phyloP scores from a whole-genome alignment of 2,329 filamentous ascomycete genomes.

The Colletotrichum spinosum region DNA sequence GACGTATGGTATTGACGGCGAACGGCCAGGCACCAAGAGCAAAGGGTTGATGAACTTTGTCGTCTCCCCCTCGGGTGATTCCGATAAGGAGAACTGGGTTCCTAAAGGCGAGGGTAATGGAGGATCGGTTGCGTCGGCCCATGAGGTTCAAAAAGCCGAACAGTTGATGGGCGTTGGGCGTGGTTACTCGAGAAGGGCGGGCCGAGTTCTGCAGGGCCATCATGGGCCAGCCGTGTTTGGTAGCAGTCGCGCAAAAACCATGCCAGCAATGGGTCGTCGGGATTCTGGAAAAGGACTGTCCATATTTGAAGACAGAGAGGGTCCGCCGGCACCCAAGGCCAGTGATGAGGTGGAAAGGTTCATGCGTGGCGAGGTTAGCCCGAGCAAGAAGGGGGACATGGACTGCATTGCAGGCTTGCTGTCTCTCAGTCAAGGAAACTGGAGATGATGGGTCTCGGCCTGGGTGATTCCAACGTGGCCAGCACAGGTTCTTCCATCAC shows the following conservation, averaged over 20 bases:
- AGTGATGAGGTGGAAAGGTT: conserved; percentile 77
- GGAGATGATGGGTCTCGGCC: conserved; percentile 66
- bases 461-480: conserved; percentile 16
- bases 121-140: conserved; percentile 41
- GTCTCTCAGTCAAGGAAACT: conserved; percentile 92
- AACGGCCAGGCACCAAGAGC: conserved; percentile 45
- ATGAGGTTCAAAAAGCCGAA: conserved; percentile 47
- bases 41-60: conserved; percentile 51
- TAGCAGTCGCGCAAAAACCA: conserved; percentile 53
- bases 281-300: conserved; percentile 49
- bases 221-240: conserved; percentile 48
- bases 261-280: conserved; percentile 49
- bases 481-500: no score
- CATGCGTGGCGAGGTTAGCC: conserved; percentile 75
- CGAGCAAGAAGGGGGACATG: conserved; percentile 82
- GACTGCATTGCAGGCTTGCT: conserved; percentile 91
- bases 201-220: conserved; percentile 55
- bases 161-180: conserved; percentile 47
- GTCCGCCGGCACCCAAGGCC: conserved; percentile 40
- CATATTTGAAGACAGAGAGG: conserved; percentile 65
- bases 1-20: neutral
- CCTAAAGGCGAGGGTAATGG: conserved; percentile 62
- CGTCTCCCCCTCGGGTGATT: conserved; percentile 66
- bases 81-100: conserved; percentile 95
- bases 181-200: conserved; percentile 54